Evolutionary conservation across 352 stramenopile species (phyloP), one percentile per base, ranked within the genome.

Genomic region (Blastocystis sp.): DNA sequence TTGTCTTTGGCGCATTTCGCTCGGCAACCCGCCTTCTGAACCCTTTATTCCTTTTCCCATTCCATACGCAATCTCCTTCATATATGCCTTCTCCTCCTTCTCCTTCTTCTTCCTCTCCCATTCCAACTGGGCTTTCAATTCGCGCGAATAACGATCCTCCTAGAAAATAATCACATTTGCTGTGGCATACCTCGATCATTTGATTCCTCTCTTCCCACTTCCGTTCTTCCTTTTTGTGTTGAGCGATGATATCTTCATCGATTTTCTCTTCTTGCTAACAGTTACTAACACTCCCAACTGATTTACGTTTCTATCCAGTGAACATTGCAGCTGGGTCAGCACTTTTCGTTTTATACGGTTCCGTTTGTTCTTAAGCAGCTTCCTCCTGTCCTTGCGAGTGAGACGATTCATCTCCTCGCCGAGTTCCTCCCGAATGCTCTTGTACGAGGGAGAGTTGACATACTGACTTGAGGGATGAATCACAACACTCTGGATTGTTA

Each of bases 281-380:
- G 24, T 53, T 4, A 75, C 18, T 27, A 1, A n/a, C 36, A 36
- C 0, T 6, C 16, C 27, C 4, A 53, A n/a, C 32, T 18, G n/a
- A n/a, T 51, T 53, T 75, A 75, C 63, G 4, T 34, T 32, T 18
- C 32, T 59, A 59, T 32, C 32, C 51, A 59, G 32, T 27, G 36
- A 34, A 53, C 24, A 29, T 56, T 48, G 24, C 14, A 75, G 24
- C 24, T 29, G 36, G 32, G 63, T 54, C 32, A 75, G 4, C 36
- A 56, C 21, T 46, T 75, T 40, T 18, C 63, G 63, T n/a, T 51
- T 48, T 29, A 64, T 63, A 16, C 49, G 46, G 9, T 81, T 81
- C 69, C 69, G 4, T 61, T 81, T 81, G 40, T 81, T 81, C 53
- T 81, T 81, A 36, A 81, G 61, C 42, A 81, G 32, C 69, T 81